Conservation (phyloP, 83 land plant species). For the Larix sibirica region DNA sequence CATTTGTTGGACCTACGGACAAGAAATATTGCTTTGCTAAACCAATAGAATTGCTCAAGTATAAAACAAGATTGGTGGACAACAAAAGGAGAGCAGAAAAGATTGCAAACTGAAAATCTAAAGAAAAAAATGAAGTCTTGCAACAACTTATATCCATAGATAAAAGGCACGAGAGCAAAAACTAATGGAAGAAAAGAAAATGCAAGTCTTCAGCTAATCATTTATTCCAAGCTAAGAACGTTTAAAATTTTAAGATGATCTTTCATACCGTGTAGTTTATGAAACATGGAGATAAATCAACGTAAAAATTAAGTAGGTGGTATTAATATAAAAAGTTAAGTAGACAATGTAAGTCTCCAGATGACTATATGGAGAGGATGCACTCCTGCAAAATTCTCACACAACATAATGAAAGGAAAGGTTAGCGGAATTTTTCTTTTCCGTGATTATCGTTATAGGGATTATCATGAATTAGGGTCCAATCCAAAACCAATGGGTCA, state of each 20-base stretch:
- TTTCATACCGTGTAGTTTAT: background rate
- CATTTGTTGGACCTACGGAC: slow-evolving; percentile 77
- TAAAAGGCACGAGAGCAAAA: background rate
- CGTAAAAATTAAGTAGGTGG: slow-evolving; percentile 1
- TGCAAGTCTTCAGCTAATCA: background rate
- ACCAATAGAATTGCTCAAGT: background rate
- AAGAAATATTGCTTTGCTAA: background rate
- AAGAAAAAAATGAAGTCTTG: background rate
- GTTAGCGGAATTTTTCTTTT: no score
- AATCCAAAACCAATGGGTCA: background rate
- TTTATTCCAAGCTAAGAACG: background rate
- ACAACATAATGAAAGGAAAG: no score
- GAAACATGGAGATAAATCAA: background rate
- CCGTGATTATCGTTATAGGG: no score
- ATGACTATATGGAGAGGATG: background rate
- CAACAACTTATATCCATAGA: background rate
- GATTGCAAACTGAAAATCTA: background rate
- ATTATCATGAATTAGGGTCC: no score
- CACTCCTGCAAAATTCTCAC: background rate
- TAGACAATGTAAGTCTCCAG: background rate
- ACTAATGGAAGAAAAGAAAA: background rate
- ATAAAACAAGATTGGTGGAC: background rate
- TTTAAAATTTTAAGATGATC: background rate
- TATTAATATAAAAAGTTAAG: background rate
- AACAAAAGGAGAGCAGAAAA: background rate